Evolutionary conservation across 371 early-diverging fungal genomes (phyloP), one percentile per base, ranked within the genome.

Genomic region (Mortierella sp.): DNA sequence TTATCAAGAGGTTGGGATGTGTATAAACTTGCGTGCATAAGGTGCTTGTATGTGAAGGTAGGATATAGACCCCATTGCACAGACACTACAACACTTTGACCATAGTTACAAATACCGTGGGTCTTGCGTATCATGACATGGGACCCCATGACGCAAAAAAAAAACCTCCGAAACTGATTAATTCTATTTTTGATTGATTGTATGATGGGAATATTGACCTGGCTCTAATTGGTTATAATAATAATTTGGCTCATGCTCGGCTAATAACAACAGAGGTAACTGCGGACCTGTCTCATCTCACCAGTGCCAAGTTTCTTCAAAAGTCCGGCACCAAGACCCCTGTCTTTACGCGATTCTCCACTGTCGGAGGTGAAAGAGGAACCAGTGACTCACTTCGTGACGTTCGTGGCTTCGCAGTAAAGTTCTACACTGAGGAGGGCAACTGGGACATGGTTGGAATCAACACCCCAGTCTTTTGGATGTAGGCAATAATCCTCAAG

Each of bases 371-470:
- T 63, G 93, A 92, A 79, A 86, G 85, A 65, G 94, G 94, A 64
- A 86, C 89, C 32, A 89, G 91, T 28, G 94, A 95, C 76, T 91
- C 92, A 54, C 92, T 88, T n/a, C 88, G 95, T 62, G 94, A 95
- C 73, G 91, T 91, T 23, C 90, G 94, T 58, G 95, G 95, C 23
- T 75, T 90, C 60, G 87, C 91, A 12, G 76, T 91, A 78, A 90
- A 90, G 82, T 89, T 89, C 75, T 91, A 91, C 73, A 91, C 91
- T 43, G 89, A 89, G 71, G 90, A 91, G 61, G 91, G 90, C 31
- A 91, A 89, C 83, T 90, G 87, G 89, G 90, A 91, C 68, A 86
- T 90, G 87, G 90, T 90, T n/a, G 89, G 90, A 64, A 89, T 89
- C 83, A 91, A 88, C 84, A 86, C 87, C 23, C 90, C 90, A 29